Evolutionary conservation across 495 filamentous ascomycete species (phyloP).

Genomic region (Podospora pseudocomata): DNA sequence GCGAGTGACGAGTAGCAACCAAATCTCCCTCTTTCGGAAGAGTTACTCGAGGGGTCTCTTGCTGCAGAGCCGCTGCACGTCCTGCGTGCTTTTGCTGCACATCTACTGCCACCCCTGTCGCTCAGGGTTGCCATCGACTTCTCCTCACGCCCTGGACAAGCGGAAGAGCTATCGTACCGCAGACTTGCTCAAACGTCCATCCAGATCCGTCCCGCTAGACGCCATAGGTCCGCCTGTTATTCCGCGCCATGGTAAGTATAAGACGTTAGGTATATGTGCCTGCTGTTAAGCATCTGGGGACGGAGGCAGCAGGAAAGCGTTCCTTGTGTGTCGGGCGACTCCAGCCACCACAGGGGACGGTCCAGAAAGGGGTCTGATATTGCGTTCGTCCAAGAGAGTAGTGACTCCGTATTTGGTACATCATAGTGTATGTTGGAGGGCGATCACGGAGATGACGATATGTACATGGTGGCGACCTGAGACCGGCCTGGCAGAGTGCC

Average conservation of each 20-base stretch:
- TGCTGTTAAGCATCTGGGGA: conserved; percentile 21
- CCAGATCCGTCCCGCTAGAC: conserved; percentile 26
- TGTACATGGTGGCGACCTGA: conserved; percentile 1
- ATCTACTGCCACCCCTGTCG: conserved; percentile 24
- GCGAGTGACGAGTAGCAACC: not conserved
- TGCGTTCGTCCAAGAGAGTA: conserved; percentile 21
- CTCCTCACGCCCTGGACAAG: conserved; percentile 2
- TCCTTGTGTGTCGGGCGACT: conserved; percentile 27
- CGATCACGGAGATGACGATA: not conserved
- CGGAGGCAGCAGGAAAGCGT: conserved; percentile 20
- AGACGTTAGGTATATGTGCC: conserved; percentile 27
- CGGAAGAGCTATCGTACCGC: conserved; percentile 12
- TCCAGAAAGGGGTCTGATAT: conserved; percentile 17
- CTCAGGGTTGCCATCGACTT: conserved; percentile 20
- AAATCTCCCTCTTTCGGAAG: conserved; percentile 15
- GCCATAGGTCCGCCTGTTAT: conserved; percentile 15
- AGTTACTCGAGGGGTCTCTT: conserved; percentile 9
- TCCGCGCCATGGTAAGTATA: conserved; percentile 10
- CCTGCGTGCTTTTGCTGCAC: conserved; percentile 10
- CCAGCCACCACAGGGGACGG: conserved; percentile 16
- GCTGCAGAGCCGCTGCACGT: conserved; percentile 12
- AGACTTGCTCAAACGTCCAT: conserved; percentile 17
- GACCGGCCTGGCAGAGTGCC: not conserved
- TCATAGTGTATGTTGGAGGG: not conserved
- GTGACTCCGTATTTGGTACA: not conserved